phyloP scores from a whole-genome alignment of 1,284 basidiomycete genomes.

The Papiliotrema flavescens region DNA sequence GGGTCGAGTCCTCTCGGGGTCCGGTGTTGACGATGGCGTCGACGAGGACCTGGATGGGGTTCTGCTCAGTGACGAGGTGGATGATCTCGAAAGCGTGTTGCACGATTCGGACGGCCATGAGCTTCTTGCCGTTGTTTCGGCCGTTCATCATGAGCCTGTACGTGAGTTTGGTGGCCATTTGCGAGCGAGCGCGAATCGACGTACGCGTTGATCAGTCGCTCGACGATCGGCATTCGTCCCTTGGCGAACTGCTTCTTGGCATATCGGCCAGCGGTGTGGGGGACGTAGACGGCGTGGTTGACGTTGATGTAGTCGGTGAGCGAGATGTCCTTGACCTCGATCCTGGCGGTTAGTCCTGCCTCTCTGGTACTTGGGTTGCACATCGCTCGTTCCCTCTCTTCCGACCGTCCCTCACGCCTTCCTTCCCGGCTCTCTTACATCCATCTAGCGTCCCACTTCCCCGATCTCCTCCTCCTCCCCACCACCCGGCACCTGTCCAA shows the following conservation, averaged over 20 bases:
- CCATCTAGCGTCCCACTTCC: background rate
- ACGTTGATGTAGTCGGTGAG: conserved; percentile 99
- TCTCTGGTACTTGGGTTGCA: background rate
- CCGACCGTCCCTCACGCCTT: background rate
- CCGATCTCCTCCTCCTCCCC: conserved; percentile 1
- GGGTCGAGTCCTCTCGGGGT: conserved; percentile 98
- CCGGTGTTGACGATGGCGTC: conserved; percentile 99
- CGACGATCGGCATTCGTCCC: conserved; percentile 99
- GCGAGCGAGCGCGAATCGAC: too few species aligned
- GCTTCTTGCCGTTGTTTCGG: conserved; percentile 99
- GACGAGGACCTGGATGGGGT: conserved; percentile 95
- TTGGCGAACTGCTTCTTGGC: conserved; percentile 99
- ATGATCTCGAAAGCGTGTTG: conserved; percentile 99
- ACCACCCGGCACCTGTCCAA: conserved; percentile 1
- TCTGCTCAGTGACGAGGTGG: conserved; percentile 99
- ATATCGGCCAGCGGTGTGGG: conserved; percentile 98
- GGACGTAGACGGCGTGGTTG: conserved; percentile 94
- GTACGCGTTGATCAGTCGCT: conserved; percentile 96
- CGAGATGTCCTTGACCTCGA: conserved; percentile 99
- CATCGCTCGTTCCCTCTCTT: background rate
- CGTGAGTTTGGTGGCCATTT: too few species aligned
- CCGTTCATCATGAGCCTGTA: conserved; percentile 98
- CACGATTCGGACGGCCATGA: conserved; percentile 98
- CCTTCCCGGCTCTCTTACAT: background rate
- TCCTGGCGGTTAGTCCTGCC: conserved; percentile 55